Base-by-base conservation (phyloP, 2,329 filamentous ascomycete species). In the Ophiostoma pallidulum region DNA sequence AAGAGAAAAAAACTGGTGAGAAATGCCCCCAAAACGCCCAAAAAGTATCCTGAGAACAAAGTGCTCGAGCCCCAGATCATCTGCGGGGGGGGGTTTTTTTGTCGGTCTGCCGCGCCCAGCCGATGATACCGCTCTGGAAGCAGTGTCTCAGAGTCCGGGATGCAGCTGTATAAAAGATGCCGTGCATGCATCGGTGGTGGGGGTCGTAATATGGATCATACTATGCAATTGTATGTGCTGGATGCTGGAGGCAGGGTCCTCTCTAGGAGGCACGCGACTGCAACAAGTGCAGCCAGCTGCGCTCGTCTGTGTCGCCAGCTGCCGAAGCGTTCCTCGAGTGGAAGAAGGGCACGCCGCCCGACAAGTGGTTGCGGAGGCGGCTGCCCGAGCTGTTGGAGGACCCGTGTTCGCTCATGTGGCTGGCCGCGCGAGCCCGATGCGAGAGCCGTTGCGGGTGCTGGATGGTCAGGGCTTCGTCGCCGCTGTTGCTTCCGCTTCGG, bases 251-350 rank as follows among this genome's bases (percentile, higher is more conserved):
- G n/a, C n/a, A n/a, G n/a, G n/a, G n/a, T n/a, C n/a, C n/a, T n/a
- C n/a, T 18, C 35, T 38, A 51, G 4, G 50, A 51, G 7, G 57
- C 53, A 55, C 63, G 61, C 32, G 62, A 58, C 54, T 64, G 64
- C 52, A 66, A 51, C 8, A 68, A 47, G 10, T 65, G 63, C 39
- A 67, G 51, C 36, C 66, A 59, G 43, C 61, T 55, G 20, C 56
- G 55, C 42, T 64, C 62, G 26, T 65, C 62, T 7, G 49, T 41
- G 9, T 63, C 60, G 18, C 58, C 58, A n/a, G 48, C 51, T 20
- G 54, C 49, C 22, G 57, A 51, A 16, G 54, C 49, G 19, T 50
- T 45, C 29, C 50, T 46, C 5, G 54, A 45, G 39, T 54, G 51
- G 7, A 55, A 44, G 29, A 56, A 50, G 19, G 57, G 51, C 22